Base-by-base conservation (phyloP, 1,284 basidiomycete genomes). In the Malassezia restricta region DNA sequence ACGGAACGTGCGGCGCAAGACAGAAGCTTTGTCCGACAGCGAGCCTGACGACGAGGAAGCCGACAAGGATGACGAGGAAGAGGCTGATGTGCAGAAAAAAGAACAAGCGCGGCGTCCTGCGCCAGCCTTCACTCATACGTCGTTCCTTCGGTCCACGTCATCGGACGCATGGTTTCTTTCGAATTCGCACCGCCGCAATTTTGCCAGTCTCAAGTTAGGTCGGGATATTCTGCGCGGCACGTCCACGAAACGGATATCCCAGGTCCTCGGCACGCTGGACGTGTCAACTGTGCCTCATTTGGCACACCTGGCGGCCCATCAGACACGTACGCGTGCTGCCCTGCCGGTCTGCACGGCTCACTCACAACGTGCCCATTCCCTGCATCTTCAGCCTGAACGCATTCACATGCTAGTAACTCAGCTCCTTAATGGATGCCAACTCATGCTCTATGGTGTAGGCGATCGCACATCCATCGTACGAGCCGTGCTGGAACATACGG, bases 101-200 rank as follows among this genome's bases (percentile, higher is more conserved):
- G 39, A 17, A 3, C 5, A 6, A 17, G 29, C 35, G 15, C 30
- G 40, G 12, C 40, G 46, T 3, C 51, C 45, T 24, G 47, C 51
- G 8, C 51, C 46, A 14, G 51, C 51, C 24, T 54, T 48, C 27
- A 47, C 47, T 8, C 46, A 42, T 6, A 54, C 46, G 28, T 44
- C 52, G 29, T 55, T 55, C 15, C 47, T 55, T 20, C 53, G 53
- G 8, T 29, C 53, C 9, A 55, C 53, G 7, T 55, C 53, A 31
- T 40, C 47, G 1, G 53, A 55, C 30, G 53, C 53, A 7, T 55
- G 31, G 41, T 50, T 55, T 35, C 39, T 55, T 8, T 55, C 53
- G 20, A 55, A 49, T 14, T 46, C 53, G 31, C 48, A 55, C 53
- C 42, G 53, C n/a, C 47, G 53, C 11, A 55, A 55, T 35, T 55